Conservation (phyloP, 495 filamentous ascomycete species). For the Lophiostoma macrostomum region DNA sequence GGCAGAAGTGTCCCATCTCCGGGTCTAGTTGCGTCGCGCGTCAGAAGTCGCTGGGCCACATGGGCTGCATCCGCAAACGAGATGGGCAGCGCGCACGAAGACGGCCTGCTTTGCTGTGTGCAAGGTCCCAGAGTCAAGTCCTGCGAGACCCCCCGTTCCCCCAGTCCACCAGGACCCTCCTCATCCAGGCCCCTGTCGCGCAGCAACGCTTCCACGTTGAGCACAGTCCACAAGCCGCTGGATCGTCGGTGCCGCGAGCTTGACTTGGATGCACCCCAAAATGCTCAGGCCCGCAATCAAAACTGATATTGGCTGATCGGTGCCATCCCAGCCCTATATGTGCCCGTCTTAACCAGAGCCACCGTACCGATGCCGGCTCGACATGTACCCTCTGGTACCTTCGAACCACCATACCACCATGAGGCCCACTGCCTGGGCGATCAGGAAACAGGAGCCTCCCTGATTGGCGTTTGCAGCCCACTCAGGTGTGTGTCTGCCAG, state of each 20-base stretch:
- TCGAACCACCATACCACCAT: slow-evolving; percentile 27
- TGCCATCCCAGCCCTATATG: slow-evolving; percentile 30
- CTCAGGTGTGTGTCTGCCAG: slow-evolving; percentile 17
- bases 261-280: slow-evolving; percentile 31
- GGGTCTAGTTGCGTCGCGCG: slow-evolving; percentile 30
- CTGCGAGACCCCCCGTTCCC: neutral
- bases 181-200: neutral
- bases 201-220: slow-evolving; percentile 31
- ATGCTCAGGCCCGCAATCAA: slow-evolving; percentile 33
- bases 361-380: slow-evolving; percentile 28
- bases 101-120: too few relatives aligned
- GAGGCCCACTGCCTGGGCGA: slow-evolving; percentile 25
- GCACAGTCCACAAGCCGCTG: slow-evolving; percentile 29
- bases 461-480: slow-evolving; percentile 25
- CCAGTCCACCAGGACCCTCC: slow-evolving; percentile 8
- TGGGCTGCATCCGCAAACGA: slow-evolving; percentile 27
- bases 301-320: slow-evolving; percentile 34
- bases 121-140: neutral
- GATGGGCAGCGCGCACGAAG: slow-evolving; percentile 15
- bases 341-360: slow-evolving; percentile 9
- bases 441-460: slow-evolving; percentile 21
- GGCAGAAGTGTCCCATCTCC: slow-evolving; percentile 20
- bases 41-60: slow-evolving; percentile 27
- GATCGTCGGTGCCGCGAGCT: slow-evolving; percentile 32
- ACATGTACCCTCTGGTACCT: slow-evolving; percentile 25